Percentiles rank a stretch among this genome's conserved stretches.
Conservation (phyloP, 2,329 filamentous ascomycete genomes). For the Talaromyces pinophilus region DNA sequence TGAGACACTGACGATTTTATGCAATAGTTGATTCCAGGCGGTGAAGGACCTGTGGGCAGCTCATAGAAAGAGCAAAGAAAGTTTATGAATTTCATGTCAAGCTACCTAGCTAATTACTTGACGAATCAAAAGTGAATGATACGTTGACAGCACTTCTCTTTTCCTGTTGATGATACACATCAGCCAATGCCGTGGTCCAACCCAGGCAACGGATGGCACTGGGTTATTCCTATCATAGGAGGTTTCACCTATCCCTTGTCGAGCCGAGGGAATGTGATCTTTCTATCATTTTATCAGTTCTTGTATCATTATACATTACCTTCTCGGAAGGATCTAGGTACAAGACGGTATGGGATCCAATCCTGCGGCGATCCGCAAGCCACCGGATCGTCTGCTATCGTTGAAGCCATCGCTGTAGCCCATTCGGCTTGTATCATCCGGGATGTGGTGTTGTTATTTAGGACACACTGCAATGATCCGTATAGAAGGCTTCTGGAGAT, state of each 20-base stretch:
- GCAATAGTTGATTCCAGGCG: constrained; percentile 72
- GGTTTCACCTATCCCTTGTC: neutral
- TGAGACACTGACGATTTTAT: constrained; percentile 2
- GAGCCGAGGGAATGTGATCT: neutral
- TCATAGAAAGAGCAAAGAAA: constrained; percentile 18
- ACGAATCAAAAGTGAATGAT: constrained; percentile 12
- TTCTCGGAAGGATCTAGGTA: neutral
- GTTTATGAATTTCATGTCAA: constrained; percentile 11
- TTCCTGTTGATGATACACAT: neutral
- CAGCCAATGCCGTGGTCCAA: neutral
- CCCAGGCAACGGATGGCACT: neutral
- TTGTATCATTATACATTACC: neutral
- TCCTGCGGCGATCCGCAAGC: neutral
- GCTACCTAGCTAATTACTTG: constrained; percentile 10
- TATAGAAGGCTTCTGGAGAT: neutral
- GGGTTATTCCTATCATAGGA: neutral
- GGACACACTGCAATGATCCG: neutral
- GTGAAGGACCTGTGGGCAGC: constrained; percentile 62
- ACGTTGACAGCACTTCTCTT: neutral
- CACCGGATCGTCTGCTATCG: neutral
- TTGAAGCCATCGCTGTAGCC: neutral
- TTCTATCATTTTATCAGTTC: neutral
- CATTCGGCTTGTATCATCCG: neutral
- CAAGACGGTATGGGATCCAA: neutral
- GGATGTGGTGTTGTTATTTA: neutral